A percentile compares a stretch with the other conserved stretches of the same genome.
phyloP scores from a whole-genome alignment of 805 yeast genomes.

The Torulaspora delbrueckii region DNA sequence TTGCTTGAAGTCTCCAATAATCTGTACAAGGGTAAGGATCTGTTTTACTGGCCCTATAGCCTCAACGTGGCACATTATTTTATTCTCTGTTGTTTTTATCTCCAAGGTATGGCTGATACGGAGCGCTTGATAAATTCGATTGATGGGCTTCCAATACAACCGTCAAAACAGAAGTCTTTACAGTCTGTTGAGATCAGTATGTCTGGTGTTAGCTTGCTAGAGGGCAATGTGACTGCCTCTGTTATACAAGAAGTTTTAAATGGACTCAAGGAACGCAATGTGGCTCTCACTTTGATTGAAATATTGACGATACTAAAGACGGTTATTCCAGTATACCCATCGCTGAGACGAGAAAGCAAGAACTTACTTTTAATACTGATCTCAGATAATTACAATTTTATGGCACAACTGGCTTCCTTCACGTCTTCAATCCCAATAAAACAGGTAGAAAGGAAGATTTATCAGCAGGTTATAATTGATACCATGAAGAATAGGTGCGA shows the following conservation, averaged over 20 bases:
- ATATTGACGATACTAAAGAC: constrained; percentile 7
- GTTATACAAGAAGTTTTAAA: constrained; percentile 3
- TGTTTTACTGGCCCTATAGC: not conserved
- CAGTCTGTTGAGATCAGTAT: not conserved
- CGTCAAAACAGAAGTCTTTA: not conserved
- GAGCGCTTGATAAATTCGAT: not conserved
- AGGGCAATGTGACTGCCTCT: constrained; percentile 5
- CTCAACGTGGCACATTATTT: no score
- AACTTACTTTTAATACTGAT: constrained; percentile 8
- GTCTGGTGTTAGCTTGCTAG: constrained; percentile 3
- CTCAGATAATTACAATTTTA: constrained; percentile 13
- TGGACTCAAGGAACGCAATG: not conserved
- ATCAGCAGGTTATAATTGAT: constrained; percentile 14
- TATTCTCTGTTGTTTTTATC: not conserved
- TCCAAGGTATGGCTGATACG: not conserved
- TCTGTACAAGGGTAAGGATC: not conserved
- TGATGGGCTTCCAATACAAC: not conserved
- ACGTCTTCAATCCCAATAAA: constrained; percentile 9
- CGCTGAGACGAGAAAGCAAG: constrained; percentile 13
- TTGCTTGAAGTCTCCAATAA: no score
- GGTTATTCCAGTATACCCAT: constrained; percentile 25
- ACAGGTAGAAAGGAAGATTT: constrained; percentile 16
- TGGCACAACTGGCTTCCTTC: constrained; percentile 24
- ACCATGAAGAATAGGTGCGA: constrained; percentile 7
- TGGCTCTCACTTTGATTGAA: constrained; percentile 5